These are phyloP conservation scores for Geotrichum siamense DNA, from an alignment of 1,139 yeast genomes.

Conservation along the genomic window DNA sequence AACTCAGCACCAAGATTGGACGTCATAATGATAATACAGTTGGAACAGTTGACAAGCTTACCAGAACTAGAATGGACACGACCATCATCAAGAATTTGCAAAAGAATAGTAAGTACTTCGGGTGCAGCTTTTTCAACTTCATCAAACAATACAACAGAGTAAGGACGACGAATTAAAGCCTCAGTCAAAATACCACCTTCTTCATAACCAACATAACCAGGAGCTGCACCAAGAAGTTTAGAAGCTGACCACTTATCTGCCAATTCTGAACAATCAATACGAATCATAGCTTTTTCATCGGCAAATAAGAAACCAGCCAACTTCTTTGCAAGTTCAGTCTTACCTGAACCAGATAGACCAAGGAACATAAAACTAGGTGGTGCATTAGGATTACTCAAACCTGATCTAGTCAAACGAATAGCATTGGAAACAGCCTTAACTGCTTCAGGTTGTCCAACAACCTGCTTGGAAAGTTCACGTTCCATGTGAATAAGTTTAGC, in stretches of 20 bases:
- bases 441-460: slow-evolving; percentile 95
- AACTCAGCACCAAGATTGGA: slow-evolving; percentile 94
- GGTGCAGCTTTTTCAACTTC: slow-evolving; percentile 99
- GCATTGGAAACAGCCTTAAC: slow-evolving; percentile 95
- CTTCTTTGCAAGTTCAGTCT: slow-evolving; percentile 94
- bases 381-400: slow-evolving; percentile 89
- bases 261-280: slow-evolving; percentile 96
- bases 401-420: slow-evolving; percentile 88
- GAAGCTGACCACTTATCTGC: slow-evolving; percentile 94
- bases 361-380: slow-evolving; percentile 94
- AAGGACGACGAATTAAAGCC: slow-evolving; percentile 83
- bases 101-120: slow-evolving; percentile 82
- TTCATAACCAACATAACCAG: slow-evolving; percentile 96
- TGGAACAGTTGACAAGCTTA: slow-evolving; percentile 85
- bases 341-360: slow-evolving; percentile 96
- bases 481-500: slow-evolving; percentile 92
- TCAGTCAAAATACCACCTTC: slow-evolving; percentile 96
- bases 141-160: slow-evolving; percentile 88
- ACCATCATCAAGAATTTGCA: slow-evolving; percentile 94
- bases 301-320: slow-evolving; percentile 93
- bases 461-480: slow-evolving; percentile 67
- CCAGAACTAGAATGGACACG: slow-evolving; percentile 93
- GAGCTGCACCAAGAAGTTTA: slow-evolving; percentile 92
- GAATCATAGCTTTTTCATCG: slow-evolving; percentile 91
- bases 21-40: slow-evolving; percentile 90